Evolutionary conservation across 2,329 filamentous ascomycete species (phyloP).

Genomic region (Pyricularia sp.): DNA sequence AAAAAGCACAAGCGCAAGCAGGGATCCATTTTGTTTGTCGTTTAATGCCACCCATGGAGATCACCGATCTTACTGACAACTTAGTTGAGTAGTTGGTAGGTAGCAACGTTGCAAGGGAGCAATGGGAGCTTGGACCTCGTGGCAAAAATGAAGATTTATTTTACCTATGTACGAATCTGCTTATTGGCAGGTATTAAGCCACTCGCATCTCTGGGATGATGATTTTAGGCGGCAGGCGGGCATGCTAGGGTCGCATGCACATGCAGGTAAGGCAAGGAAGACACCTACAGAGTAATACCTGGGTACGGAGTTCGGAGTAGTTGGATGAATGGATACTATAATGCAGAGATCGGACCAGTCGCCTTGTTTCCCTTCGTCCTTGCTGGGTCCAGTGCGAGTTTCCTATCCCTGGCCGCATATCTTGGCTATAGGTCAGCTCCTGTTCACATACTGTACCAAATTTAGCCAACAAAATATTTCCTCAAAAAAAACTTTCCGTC

Average conservation of each 20-base stretch:
- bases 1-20: too few relatives aligned
- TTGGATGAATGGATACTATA: not conserved
- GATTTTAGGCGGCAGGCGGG: slow-evolving; percentile 1
- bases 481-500: not conserved
- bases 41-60: not conserved
- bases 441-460: not conserved
- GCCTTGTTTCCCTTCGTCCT: not conserved
- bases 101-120: not conserved
- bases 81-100: not conserved
- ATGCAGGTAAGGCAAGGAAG: not conserved
- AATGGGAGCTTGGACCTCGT: not conserved
- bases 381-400: not conserved
- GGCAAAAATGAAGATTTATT: not conserved
- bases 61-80: too few relatives aligned
- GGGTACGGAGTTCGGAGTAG: not conserved
- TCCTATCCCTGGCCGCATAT: not conserved
- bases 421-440: not conserved
- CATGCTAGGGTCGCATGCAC: not conserved
- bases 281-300: not conserved
- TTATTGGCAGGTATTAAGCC: not conserved
- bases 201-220: not conserved
- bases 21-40: not conserved
- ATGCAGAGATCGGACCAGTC: not conserved
- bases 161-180: not conserved
- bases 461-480: not conserved